Conservation (phyloP, 768 basidiomycete genomes). For the Austroboletus festivus region DNA sequence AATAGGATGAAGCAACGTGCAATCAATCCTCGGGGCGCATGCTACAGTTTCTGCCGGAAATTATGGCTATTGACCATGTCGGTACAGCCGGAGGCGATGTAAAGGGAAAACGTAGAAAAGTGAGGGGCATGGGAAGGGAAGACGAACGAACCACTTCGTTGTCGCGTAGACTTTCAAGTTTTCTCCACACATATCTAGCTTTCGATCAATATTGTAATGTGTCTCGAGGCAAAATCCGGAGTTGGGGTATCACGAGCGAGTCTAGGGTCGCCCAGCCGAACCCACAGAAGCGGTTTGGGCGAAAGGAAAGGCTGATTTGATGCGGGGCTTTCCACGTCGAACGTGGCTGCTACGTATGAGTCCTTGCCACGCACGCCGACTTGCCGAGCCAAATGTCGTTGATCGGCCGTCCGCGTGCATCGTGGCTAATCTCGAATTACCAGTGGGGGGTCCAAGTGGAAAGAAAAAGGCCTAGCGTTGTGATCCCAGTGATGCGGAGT, state of each 20-base stretch:
- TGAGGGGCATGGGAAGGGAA: conserved; percentile 40
- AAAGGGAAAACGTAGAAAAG: conserved; percentile 44
- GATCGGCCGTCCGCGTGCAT: conserved; percentile 18
- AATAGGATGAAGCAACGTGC: conserved; percentile 40
- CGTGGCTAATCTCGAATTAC: conserved; percentile 28
- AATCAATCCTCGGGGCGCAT: conserved; percentile 36
- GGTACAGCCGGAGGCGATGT: conserved; percentile 50
- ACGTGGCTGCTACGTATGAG: conserved; percentile 4
- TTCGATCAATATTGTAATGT: background rate
- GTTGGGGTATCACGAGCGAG: background rate
- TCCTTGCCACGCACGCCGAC: conserved; percentile 9
- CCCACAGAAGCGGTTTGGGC: too few relatives aligned
- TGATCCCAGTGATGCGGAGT: conserved; percentile 14
- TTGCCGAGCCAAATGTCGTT: conserved; percentile 12
- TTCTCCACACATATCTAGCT: conserved; percentile 22
- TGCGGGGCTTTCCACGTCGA: conserved; percentile 5
- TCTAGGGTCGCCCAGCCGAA: too few relatives aligned
- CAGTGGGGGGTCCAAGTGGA: conserved; percentile 1
- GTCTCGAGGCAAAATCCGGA: background rate
- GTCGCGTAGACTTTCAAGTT: too few relatives aligned
- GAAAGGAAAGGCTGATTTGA: too few relatives aligned
- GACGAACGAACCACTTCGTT: too few relatives aligned
- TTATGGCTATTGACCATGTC: conserved; percentile 53
- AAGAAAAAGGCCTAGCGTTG: conserved; percentile 1
- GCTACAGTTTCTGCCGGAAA: conserved; percentile 52